phyloP scores from a whole-genome alignment of 495 filamentous ascomycete genomes.

The Eremomyces bilateralis region DNA sequence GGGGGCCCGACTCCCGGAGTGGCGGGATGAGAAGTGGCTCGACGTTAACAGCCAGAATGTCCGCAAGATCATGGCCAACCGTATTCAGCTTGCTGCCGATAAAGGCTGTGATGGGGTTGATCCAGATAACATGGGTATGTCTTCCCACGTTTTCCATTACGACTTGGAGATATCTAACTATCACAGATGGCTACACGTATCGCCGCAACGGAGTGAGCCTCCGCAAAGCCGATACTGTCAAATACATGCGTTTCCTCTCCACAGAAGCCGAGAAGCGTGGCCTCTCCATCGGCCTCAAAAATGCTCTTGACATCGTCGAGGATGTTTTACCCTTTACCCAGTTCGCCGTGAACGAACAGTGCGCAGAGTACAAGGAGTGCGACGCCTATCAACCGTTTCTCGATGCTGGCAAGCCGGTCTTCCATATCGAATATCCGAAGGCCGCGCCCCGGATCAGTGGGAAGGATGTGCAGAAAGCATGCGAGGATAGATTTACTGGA shows the following conservation, averaged over 20 bases:
- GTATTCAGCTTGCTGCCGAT: constrained; percentile 30
- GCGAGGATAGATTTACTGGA: too few species aligned
- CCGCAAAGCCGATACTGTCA: constrained; percentile 29
- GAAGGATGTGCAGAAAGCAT: constrained; percentile 20
- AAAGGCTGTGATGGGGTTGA: constrained; percentile 55
- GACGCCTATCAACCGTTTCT: constrained; percentile 33
- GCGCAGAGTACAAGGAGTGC: constrained; percentile 37
- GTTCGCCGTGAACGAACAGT: constrained; percentile 56
- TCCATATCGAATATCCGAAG: constrained; percentile 45
- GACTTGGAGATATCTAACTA: too few species aligned
- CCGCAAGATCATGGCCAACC: constrained; percentile 34
- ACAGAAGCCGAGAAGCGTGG: constrained; percentile 24
- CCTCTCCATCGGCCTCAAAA: constrained; percentile 43
- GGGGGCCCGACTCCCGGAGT: constrained; percentile 33
- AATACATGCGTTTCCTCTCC: constrained; percentile 38
- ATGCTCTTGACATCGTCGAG: constrained; percentile 35
- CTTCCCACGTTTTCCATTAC: constrained; percentile 2
- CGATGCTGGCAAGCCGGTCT: constrained; percentile 40
- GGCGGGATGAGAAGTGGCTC: constrained; percentile 48
- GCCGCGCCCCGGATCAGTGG: constrained; percentile 20
- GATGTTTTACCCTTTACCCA: constrained; percentile 33
- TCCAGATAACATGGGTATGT: constrained; percentile 54
- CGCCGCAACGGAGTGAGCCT: constrained; percentile 35
- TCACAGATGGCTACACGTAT: too few species aligned
- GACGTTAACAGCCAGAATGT: constrained; percentile 34